Conservation (phyloP, 208 protist species). For the Giardia duodenalis region DNA sequence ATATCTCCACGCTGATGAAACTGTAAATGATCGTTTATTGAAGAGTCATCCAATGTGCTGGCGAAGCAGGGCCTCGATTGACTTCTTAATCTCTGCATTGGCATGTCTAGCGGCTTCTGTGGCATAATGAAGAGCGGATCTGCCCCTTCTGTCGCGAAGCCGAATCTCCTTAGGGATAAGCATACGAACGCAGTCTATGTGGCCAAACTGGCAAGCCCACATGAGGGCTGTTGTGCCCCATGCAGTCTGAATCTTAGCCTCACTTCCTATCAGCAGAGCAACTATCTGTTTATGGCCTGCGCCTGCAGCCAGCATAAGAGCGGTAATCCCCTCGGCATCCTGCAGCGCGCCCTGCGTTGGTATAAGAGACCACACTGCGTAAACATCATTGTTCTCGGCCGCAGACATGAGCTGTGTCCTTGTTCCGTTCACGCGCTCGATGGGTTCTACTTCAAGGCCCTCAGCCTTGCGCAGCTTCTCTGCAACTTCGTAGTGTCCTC, state of each 20-base stretch:
- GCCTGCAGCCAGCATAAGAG: neutral
- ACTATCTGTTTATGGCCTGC: neutral
- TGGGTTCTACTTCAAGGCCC: neutral
- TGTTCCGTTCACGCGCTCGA: neutral
- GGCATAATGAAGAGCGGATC: neutral
- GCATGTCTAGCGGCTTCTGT: neutral
- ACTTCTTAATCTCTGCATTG: neutral
- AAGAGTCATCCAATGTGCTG: conserved; percentile 2
- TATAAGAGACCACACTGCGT: neutral
- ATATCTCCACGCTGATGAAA: too few relatives aligned
- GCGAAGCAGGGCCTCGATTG: neutral
- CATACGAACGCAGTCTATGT: neutral
- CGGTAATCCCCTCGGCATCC: neutral
- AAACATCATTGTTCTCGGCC: neutral
- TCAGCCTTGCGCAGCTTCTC: neutral
- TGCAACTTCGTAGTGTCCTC: neutral
- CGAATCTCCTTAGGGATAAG: neutral
- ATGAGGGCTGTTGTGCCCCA: neutral
- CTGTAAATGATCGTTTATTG: too few relatives aligned
- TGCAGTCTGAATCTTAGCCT: neutral
- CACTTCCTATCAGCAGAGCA: neutral
- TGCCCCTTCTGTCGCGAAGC: neutral
- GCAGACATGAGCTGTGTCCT: neutral
- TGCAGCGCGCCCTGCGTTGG: neutral
- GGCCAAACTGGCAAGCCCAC: neutral